These are phyloP conservation scores for Linum usitatissimum DNA, from an alignment of 345 rosid species.

Conservation along the genomic window DNA sequence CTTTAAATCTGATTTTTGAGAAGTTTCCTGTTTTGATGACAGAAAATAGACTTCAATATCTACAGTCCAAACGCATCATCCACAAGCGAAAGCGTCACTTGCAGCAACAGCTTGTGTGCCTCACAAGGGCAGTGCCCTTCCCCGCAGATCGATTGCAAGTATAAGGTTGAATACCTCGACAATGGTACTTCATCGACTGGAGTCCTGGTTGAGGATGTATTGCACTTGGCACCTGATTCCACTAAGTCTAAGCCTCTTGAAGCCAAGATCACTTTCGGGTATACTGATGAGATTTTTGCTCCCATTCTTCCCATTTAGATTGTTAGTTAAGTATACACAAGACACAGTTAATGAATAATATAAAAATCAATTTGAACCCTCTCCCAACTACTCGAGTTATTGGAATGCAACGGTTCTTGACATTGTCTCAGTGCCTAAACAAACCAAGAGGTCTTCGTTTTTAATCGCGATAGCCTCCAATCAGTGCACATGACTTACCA, in stretches of 20 bases:
- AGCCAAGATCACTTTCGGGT: slow-evolving; percentile 62
- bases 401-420: no score
- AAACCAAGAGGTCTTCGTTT: no score
- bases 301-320: not conserved
- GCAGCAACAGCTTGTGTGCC: slow-evolving; percentile 49
- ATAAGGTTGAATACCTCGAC: slow-evolving; percentile 55
- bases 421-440: no score
- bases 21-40: slow-evolving; percentile 5
- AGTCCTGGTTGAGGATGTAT: slow-evolving; percentile 49
- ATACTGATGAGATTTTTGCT: not conserved
- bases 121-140: slow-evolving; percentile 38
- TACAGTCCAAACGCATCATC: slow-evolving; percentile 65
- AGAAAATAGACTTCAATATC: slow-evolving; percentile 45
- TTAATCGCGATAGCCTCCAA: no score
- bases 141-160: slow-evolving; percentile 44
- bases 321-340: not conserved
- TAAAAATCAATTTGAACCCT: no score
- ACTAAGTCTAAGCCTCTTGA: slow-evolving; percentile 24
- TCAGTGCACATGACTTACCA: no score
- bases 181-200: slow-evolving; percentile 64
- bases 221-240: slow-evolving; percentile 47
- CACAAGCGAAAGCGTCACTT: slow-evolving; percentile 47
- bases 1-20: not conserved
- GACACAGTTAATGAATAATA: no score
- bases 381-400: no score